phyloP scores from a whole-genome alignment of 1,139 yeast genomes.

The Candida pseudoviswanathii region DNA sequence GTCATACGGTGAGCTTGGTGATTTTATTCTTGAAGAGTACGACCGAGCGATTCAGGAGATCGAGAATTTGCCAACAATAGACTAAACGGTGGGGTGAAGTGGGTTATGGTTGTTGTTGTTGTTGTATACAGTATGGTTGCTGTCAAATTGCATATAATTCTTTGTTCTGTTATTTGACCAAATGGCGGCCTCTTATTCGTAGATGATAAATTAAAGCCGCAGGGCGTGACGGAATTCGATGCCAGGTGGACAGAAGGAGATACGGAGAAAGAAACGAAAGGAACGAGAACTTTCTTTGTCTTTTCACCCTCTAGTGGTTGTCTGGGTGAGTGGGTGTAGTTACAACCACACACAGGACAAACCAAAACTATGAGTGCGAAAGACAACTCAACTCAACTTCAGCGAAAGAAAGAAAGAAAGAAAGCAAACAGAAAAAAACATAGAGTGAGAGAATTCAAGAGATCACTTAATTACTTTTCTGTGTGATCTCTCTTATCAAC shows the following conservation, averaged over 20 bases:
- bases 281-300: constrained; percentile 1
- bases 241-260: too few relatives aligned
- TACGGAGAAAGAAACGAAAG: background rate
- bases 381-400: too few relatives aligned
- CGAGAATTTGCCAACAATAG: constrained; percentile 10
- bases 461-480: background rate
- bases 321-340: too few relatives aligned
- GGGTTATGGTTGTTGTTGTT: too few relatives aligned
- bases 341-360: too few relatives aligned
- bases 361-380: too few relatives aligned
- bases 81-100: background rate
- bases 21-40: constrained; percentile 44
- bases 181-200: too few relatives aligned
- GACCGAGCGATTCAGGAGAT: constrained; percentile 34
- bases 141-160: background rate
- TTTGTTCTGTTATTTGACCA: background rate
- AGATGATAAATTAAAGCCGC: background rate
- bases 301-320: background rate
- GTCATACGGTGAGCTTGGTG: constrained; percentile 48
- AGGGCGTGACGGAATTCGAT: background rate
- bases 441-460: background rate
- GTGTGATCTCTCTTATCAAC: constrained; percentile 4
- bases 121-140: too few relatives aligned
- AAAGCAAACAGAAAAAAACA: background rate
- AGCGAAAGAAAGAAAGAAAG: background rate